Base-by-base conservation (phyloP, 2,329 filamentous ascomycete species). In the Dothiorella sarmentorum region DNA sequence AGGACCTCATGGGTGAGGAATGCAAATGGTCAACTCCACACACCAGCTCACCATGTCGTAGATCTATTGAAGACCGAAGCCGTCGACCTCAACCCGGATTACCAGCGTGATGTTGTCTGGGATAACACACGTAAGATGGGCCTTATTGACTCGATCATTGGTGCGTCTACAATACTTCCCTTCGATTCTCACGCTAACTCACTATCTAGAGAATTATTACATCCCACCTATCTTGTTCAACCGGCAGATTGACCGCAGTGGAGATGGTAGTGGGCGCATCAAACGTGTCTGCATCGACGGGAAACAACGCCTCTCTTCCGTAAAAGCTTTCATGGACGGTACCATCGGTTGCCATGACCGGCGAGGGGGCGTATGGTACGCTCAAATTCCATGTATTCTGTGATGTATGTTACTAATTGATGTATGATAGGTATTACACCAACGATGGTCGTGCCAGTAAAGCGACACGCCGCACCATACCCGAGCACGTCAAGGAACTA, bases 201-300 rank as follows among this genome's bases (percentile, higher is more conserved):
- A 35, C 2, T 44, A 33, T 9, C 6, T n/a, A 70, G 70, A 75
- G 29, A 72, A 73, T 17, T 73, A 64, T 57, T 79, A 75, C 49
- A 73, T 80, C 26, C 78, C 78, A 11, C 78, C 77, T 2, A 73
- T 80, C 6, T 79, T 80, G 42, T 75, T 80, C 57, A 79, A 79
- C 61, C 68, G 69, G 42, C 66, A 69, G 45, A 61, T 43, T 49
- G 9, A 58, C 26, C 15, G 27, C 27, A 37, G 29, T 4, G 58
- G 58, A 24, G 58, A 65, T 47, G 64, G 58, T 15, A 60, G 58
- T 43, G 61, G 60, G 26, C 63, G 61, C 29, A 64, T 67, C 49
- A 65, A 59, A 13, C 67, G 75, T 10, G 69, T 76, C 17, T 79
- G 76, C 60, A 72, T 80, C 7, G 76, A 80, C 64, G 78, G 78